Conservation (phyloP, 208 protist species). For the Acanthamoeba sp. region DNA sequence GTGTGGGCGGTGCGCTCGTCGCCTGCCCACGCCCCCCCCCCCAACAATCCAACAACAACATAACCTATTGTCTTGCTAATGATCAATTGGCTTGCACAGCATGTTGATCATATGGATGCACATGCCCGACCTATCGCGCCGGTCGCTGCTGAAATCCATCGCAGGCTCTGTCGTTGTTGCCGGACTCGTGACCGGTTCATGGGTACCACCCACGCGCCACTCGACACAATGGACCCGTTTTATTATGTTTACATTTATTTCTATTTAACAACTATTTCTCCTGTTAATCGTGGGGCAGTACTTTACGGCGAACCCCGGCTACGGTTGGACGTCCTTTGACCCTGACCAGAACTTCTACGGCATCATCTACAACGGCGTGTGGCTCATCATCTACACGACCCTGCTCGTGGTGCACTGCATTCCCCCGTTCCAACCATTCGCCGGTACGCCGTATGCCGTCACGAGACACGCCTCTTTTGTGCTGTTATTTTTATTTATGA, state of each 20-base stretch:
- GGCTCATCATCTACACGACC: not conserved
- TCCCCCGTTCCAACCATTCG: not conserved
- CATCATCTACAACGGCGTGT: not conserved
- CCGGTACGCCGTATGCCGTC: not conserved
- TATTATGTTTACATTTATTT: not conserved
- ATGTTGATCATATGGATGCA: slow-evolving; percentile 14
- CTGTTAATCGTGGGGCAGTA: not conserved
- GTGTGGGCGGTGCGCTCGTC: too few species aligned
- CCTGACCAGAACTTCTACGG: not conserved
- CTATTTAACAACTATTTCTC: not conserved
- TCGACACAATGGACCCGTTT: not conserved
- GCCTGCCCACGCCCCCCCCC: too few species aligned
- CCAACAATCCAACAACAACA: not conserved
- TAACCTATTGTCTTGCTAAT: not conserved
- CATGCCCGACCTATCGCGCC: not conserved
- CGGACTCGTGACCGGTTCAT: not conserved
- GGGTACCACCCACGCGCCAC: not conserved
- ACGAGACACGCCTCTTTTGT: not conserved
- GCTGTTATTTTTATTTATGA: not conserved
- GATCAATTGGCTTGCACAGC: not conserved
- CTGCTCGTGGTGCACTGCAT: slow-evolving; percentile 1
- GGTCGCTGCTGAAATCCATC: not conserved
- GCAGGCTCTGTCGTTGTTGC: not conserved
- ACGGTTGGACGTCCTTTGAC: not conserved
- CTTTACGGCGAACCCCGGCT: not conserved